Conservation (phyloP, 2,329 filamentous ascomycete species). For the Macrophomina pseudophaseolina region DNA sequence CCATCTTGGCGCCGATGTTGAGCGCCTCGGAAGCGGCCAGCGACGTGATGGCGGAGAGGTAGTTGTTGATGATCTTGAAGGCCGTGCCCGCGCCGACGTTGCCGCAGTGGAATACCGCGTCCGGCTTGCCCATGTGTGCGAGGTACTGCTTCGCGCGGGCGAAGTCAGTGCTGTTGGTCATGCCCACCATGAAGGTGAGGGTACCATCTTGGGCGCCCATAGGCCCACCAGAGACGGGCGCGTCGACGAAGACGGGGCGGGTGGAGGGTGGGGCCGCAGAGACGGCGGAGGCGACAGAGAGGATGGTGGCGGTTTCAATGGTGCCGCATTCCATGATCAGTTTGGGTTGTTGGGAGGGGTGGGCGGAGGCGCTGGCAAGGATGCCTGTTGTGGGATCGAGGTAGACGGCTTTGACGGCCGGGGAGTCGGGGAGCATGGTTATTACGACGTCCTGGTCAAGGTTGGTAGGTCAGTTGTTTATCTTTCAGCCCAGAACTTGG, state of each 20-base stretch:
- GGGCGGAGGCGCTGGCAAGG: slow-evolving; percentile 41
- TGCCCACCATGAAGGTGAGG: slow-evolving; percentile 94
- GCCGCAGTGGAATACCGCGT: slow-evolving; percentile 78
- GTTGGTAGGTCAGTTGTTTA: neutral
- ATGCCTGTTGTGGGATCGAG: slow-evolving; percentile 52
- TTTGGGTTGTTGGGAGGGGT: slow-evolving; percentile 17
- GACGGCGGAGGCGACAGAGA: slow-evolving; percentile 44
- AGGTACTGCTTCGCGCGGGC: slow-evolving; percentile 69
- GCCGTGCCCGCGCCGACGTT: slow-evolving; percentile 82
- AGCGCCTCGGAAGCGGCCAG: slow-evolving; percentile 71
- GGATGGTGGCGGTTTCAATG: slow-evolving; percentile 59
- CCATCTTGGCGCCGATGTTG: slow-evolving; percentile 68
- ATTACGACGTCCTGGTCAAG: slow-evolving; percentile 53
- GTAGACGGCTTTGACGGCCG: slow-evolving; percentile 58
- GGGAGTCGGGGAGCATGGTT: slow-evolving; percentile 61
- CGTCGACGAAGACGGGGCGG: slow-evolving; percentile 74
- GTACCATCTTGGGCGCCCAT: slow-evolving; percentile 87
- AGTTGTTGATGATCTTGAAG: slow-evolving; percentile 96
- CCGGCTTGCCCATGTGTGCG: slow-evolving; percentile 78
- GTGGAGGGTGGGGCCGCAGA: slow-evolving; percentile 38
- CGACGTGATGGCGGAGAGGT: slow-evolving; percentile 91
- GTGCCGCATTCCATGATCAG: slow-evolving; percentile 61
- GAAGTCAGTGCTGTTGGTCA: slow-evolving; percentile 62
- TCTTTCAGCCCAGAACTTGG: neutral
- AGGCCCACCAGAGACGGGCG: slow-evolving; percentile 95